Evolutionary conservation across 495 filamentous ascomycete genomes (phyloP).

Genomic region (Neurospora hispaniola): DNA sequence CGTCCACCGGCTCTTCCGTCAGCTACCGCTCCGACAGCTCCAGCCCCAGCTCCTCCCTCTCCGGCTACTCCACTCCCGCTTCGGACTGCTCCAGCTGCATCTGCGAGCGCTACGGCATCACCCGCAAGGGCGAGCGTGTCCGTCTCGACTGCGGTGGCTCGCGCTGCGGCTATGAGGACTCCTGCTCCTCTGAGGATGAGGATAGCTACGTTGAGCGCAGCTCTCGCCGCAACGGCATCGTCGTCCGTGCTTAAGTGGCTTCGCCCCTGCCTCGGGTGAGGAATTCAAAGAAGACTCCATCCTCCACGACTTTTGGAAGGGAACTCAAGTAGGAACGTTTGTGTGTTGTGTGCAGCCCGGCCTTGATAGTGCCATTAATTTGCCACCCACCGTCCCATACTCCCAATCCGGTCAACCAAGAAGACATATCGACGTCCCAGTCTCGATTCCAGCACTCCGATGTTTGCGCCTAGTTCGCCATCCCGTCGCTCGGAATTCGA

Average conservation of each 20-base stretch:
- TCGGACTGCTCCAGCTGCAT: slow-evolving; percentile 53
- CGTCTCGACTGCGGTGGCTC: slow-evolving; percentile 87
- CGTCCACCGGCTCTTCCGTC: slow-evolving; percentile 61
- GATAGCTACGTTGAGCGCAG: slow-evolving; percentile 46
- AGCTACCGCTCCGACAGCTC: slow-evolving; percentile 69
- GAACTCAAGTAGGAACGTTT: background rate
- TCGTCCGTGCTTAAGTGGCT: slow-evolving; percentile 45
- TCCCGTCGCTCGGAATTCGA: background rate
- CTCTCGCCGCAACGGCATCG: slow-evolving; percentile 66
- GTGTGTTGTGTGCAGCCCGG: background rate
- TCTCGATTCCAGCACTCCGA: background rate
- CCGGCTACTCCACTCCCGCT: slow-evolving; percentile 52
- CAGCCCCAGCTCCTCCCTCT: slow-evolving; percentile 61
- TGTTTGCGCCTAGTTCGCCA: slow-evolving; percentile 1
- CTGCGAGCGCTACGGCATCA: slow-evolving; percentile 94
- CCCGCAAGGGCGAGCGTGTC: slow-evolving; percentile 79
- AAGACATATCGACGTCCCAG: background rate
- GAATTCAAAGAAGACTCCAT: slow-evolving; percentile 11
- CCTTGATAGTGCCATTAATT: background rate
- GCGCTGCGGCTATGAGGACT: slow-evolving; percentile 68
- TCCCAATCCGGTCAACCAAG: background rate
- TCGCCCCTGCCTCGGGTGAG: slow-evolving; percentile 19
- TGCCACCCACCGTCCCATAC: background rate
- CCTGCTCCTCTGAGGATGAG: slow-evolving; percentile 50
- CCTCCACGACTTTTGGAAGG: background rate